Base-by-base conservation (phyloP, 129 eudicot genomes). In the Heracleum sosnowskyi region DNA sequence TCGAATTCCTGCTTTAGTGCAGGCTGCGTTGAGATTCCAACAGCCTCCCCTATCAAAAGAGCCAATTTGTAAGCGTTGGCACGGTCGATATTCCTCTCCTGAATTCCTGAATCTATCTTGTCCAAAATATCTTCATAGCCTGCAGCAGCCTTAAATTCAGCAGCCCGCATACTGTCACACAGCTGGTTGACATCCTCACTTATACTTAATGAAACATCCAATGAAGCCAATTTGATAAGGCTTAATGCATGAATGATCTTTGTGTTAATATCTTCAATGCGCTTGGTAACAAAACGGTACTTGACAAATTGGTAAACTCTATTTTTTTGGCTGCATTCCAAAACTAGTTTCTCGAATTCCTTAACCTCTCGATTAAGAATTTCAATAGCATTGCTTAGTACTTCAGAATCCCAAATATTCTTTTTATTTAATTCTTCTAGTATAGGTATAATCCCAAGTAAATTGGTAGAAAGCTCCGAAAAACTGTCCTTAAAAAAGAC, bases 41-140 rank as follows among this genome's bases (percentile, higher is more conserved):
- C 74, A 35, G 85, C 86, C 46, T 90, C 68, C 1, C 87, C 89
- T 18, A 90, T 90, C 0, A 87, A 84, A 64, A 88, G 75, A 26
- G 88, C 69, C 76, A 90, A 69, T 31, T 72, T 86, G 76, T 90
- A 86, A 29, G 96, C 96, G 41, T 86, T 82, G 24, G 86, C 64
- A 45, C 92, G 87, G 77, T 90, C 92, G 26, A 88, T 83, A 36
- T 90, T 90, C 79, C 92, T 81, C 63, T 88, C 92, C 0, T 90
- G 89, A 78, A 90, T 88, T 37, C 87, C 96, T 2, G 83, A 79
- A 33, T 90, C 96, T 74, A 90, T 88, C 71, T 84, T 90, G 82
- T 88, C 86, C 75, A 90, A 74, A 79, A 90, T 88, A 81, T 79
- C 84, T 81, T 90, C 96, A 69, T 90, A 86, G 18, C 79, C 87